Evolutionary conservation across 1,139 yeast species (phyloP).

Genomic region (Yamadazyma kanchanaburiensis): DNA sequence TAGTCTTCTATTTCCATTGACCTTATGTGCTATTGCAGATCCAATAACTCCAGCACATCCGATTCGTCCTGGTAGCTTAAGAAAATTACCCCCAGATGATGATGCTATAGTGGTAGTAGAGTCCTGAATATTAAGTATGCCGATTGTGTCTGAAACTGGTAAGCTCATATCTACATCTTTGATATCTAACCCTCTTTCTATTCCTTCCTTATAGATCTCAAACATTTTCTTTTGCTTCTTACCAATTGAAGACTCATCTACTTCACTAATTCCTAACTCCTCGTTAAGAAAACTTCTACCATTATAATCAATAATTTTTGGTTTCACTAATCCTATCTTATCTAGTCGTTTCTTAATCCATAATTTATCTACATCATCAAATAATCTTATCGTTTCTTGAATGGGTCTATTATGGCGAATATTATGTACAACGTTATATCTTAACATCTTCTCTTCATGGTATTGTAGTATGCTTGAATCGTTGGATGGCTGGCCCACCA

Average conservation of each 20-base stretch:
- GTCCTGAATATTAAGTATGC: constrained; percentile 18
- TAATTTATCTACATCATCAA: constrained; percentile 12
- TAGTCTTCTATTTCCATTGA: constrained; percentile 16
- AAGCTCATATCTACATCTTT: constrained; percentile 6
- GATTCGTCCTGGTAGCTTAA: constrained; percentile 47
- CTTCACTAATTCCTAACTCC: constrained; percentile 4
- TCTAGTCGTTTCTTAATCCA: constrained; percentile 10
- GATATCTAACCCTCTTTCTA: constrained; percentile 7
- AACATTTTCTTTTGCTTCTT: constrained; percentile 8
- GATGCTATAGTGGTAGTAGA: constrained; percentile 26
- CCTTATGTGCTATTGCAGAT: constrained; percentile 31
- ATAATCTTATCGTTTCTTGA: constrained; percentile 17
- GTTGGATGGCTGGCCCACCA: constrained; percentile 47
- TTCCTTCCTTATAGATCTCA: constrained; percentile 12
- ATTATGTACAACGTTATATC: constrained; percentile 20
- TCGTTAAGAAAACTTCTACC: constrained; percentile 7
- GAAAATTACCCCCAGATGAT: constrained; percentile 54
- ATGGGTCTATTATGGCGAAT: constrained; percentile 23
- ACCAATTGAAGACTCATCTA: constrained; percentile 5
- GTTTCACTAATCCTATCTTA: constrained; percentile 23
- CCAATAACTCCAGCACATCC: constrained; percentile 56
- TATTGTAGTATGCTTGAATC: constrained; percentile 40
- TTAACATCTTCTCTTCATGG: constrained; percentile 3
- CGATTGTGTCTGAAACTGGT: constrained; percentile 37
- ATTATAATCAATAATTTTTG: constrained; percentile 17